Conservation (phyloP, 768 basidiomycete genomes). For the Collybia sp. region DNA sequence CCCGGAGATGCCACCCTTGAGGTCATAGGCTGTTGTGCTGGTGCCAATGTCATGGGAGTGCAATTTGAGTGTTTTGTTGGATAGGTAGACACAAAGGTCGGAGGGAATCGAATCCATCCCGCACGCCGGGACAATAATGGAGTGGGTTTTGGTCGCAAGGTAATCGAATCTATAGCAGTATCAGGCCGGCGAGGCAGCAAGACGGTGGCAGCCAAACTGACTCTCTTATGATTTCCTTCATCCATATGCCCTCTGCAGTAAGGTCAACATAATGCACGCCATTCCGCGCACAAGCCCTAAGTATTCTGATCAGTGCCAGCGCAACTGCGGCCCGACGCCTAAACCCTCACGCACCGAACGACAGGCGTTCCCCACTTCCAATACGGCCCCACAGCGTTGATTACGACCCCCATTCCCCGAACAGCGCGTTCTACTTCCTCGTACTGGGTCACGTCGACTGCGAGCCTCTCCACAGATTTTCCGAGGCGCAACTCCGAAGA, state of each 20-base stretch:
- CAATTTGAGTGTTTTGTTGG: conserved; percentile 63
- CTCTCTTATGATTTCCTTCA: conserved; percentile 56
- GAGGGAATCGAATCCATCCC: conserved; percentile 78
- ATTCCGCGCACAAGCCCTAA: conserved; percentile 65
- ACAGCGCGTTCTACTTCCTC: conserved; percentile 56
- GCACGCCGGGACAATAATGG: conserved; percentile 76
- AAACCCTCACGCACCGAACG: conserved; percentile 42
- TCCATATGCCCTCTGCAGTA: conserved; percentile 69
- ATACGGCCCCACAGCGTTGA: conserved; percentile 77
- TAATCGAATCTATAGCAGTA: conserved; percentile 55
- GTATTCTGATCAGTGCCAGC: not conserved
- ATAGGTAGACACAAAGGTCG: conserved; percentile 64
- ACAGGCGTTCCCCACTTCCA: conserved; percentile 70
- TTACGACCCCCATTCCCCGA: conserved; percentile 56
- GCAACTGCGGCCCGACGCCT: not conserved
- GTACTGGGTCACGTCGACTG: conserved; percentile 53
- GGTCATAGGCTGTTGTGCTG: conserved; percentile 50
- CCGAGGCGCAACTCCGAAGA: too few relatives aligned
- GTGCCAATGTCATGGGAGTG: conserved; percentile 36
- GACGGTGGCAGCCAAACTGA: conserved; percentile 22
- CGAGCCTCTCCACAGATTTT: too few relatives aligned
- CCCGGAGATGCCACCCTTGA: conserved; percentile 52
- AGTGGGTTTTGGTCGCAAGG: conserved; percentile 59
- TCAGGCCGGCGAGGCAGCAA: conserved; percentile 3
- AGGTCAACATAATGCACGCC: conserved; percentile 86